Base-by-base conservation (phyloP, 2,329 filamentous ascomycete species). In the Acrocalymma vagum region DNA sequence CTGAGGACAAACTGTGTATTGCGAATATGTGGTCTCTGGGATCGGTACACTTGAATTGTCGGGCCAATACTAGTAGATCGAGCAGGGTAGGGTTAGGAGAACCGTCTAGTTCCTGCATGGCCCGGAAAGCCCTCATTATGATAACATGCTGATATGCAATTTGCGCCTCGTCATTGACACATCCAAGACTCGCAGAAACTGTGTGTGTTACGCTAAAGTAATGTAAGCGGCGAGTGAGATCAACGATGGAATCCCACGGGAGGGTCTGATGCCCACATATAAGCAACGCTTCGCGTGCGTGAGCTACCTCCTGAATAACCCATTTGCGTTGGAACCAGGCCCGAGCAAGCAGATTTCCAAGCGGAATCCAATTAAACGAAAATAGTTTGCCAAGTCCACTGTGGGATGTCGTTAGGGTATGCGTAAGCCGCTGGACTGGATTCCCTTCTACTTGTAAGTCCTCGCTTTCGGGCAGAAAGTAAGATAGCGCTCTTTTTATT, bases 241-340 rank as follows among this genome's bases (percentile, higher is more conserved):
- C 25, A 14, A 11, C 25, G 25, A 27, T 27, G 25, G 25, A 27
- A 11, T 27, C 25, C 25, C 25, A 27, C 25, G 25, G 25, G 25
- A 27, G 25, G 25, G 25, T 27, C 25, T 27, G 25, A 27, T 27
- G 25, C 15, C 25, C 25, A 11, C 25, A 27, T 11, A 27, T 11
- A 27, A 27, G 25, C 25, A 27, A 27, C 25, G 25, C 25, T 27
- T 27, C 25, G 25, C 25, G 25, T 27, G 25, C 25, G 25, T 27
- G 25, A 27, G 25, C 25, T 27, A 27, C 25, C 10, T 55, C 48
- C 27, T 55, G 52, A 4, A 51, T 42, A 7, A 56, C 31, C 52
- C 52, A 56, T 5, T 39, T 38, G 6, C 49, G 35, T 9, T 18
- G n/a, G 23, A 53, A 53, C 40, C 47, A 53, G 6, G 13, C 9